These are phyloP conservation scores for Papiliotrema flavescens DNA, from an alignment of 1,284 basidiomycete species.

Conservation along the genomic window DNA sequence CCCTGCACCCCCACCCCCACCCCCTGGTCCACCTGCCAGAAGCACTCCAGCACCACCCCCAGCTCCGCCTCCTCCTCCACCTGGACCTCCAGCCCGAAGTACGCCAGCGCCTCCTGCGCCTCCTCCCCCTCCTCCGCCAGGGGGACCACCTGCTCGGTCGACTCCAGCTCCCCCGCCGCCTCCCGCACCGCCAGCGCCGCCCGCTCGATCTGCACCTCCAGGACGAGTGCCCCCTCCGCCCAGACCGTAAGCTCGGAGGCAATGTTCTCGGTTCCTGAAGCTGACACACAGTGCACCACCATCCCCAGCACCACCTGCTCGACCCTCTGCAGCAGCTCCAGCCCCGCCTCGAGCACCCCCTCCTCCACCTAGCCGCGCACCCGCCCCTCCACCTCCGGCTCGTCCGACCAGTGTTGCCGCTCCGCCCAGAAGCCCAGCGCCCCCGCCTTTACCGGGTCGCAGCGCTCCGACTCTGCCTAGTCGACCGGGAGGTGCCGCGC, in stretches of 20 bases:
- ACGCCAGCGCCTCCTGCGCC: conserved; percentile 21
- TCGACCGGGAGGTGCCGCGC: conserved; percentile 35
- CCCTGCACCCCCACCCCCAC: conserved; percentile 20
- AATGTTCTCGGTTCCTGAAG: not conserved
- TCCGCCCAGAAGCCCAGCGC: conserved; percentile 35
- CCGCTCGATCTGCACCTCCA: conserved; percentile 53
- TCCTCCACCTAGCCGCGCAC: not conserved
- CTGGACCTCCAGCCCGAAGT: conserved; percentile 14
- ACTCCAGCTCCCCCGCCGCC: conserved; percentile 67
- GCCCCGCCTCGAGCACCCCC: conserved; percentile 2
- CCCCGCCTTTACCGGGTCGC: conserved; percentile 46
- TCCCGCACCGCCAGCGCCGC: conserved; percentile 40
- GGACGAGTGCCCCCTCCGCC: conserved; percentile 64
- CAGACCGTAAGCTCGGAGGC: conserved; percentile 29
- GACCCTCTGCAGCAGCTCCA: conserved; percentile 56
- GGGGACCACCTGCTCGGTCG: conserved; percentile 8
- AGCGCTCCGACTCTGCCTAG: conserved; percentile 39
- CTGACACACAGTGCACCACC: not conserved
- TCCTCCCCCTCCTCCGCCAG: conserved; percentile 62
- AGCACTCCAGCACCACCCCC: conserved; percentile 7
- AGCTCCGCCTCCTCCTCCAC: conserved; percentile 18
- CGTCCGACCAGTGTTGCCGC: conserved; percentile 25
- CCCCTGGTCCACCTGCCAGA: conserved; percentile 52
- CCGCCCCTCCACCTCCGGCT: conserved; percentile 18
- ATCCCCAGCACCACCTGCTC: conserved; percentile 1